A percentile compares a stretch with the other conserved stretches of the same genome.
Conservation (phyloP, 306 rosid genomes). For the Medicago truncatula region MtrunA17r5.0-ANR NC_053043.1:7212001-7212500, state of each 20-base stretch:
- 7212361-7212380: background rate
- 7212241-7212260: background rate
- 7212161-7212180: background rate
- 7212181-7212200: background rate
- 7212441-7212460: background rate
- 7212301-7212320: background rate
- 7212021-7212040: background rate
- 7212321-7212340: background rate
- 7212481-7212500: background rate
- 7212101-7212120: background rate
- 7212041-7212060: background rate
- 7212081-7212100: background rate
- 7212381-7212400: background rate
- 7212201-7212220: background rate
- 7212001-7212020: background rate
- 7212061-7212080: background rate
- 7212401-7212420: too few species aligned
- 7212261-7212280: background rate
- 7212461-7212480: background rate
- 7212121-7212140: background rate
- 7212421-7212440: background rate
- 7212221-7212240: background rate
- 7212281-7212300: background rate
- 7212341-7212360: background rate
- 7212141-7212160: background rate